Conservation (phyloP, 2,329 filamentous ascomycete genomes). For the Botrytis byssoidea region DNA sequence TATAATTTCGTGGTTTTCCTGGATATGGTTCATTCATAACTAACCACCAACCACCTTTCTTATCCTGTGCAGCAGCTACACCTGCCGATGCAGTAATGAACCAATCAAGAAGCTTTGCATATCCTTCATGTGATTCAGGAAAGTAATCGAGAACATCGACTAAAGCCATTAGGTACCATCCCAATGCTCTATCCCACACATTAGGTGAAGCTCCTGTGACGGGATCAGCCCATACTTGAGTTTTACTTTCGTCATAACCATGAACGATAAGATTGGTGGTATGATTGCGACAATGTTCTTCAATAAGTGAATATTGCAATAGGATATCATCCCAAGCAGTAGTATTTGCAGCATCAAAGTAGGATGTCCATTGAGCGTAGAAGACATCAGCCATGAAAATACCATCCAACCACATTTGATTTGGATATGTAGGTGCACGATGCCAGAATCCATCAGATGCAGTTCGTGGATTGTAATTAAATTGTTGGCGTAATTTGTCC, state of each 20-base stretch:
- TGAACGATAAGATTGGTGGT: conserved; percentile 38
- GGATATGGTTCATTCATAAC: conserved; percentile 18
- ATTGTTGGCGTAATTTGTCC: conserved; percentile 45
- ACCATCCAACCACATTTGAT: conserved; percentile 57
- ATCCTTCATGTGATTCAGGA: conserved; percentile 25
- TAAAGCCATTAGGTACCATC: conserved; percentile 43
- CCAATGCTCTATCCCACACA: conserved; percentile 42
- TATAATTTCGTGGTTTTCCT: conserved; percentile 15
- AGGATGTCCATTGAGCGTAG: conserved; percentile 31
- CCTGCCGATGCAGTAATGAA: conserved; percentile 6
- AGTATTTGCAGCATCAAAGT: conserved; percentile 32
- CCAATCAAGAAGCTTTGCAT: conserved; percentile 2
- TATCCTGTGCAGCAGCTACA: conserved; percentile 12
- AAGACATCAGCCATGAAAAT: conserved; percentile 48
- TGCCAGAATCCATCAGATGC: conserved; percentile 51
- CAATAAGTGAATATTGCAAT: conserved; percentile 33
- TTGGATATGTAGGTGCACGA: conserved; percentile 42
- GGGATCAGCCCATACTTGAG: conserved; percentile 41
- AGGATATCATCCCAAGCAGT: conserved; percentile 37
- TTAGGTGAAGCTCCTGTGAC: conserved; percentile 41
- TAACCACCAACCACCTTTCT: conserved; percentile 14
- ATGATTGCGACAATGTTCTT: conserved; percentile 30
- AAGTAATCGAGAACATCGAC: conserved; percentile 41
- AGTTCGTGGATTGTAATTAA: conserved; percentile 51
- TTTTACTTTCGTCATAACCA: conserved; percentile 41